Evolutionary conservation across 495 filamentous ascomycete genomes (phyloP).

Genomic region (Neurospora sp.): DNA sequence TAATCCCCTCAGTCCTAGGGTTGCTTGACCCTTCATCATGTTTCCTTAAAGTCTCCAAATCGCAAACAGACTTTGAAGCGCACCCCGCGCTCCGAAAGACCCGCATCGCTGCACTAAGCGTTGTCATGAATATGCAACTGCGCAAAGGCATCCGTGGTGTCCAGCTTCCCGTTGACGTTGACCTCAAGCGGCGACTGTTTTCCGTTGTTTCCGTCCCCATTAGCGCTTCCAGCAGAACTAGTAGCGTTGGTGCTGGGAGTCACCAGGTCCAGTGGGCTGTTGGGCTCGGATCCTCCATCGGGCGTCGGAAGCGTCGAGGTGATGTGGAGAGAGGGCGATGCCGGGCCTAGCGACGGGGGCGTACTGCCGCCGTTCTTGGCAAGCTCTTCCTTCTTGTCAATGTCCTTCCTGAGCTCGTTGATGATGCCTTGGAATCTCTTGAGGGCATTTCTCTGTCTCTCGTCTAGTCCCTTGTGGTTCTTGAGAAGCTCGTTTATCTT

Average conservation of each 20-base stretch:
- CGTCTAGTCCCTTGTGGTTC: not conserved
- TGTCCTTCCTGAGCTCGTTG: conserved; percentile 55
- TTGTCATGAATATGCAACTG: not conserved
- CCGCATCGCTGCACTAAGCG: not conserved
- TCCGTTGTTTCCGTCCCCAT: not conserved
- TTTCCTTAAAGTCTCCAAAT: not conserved
- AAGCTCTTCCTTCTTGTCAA: conserved; percentile 60
- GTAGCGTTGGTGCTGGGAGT: conserved; percentile 48
- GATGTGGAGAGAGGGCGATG: conserved; percentile 29
- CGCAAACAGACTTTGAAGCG: not conserved
- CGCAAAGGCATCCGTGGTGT: not conserved
- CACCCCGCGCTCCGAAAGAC: not conserved
- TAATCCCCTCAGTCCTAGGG: not conserved
- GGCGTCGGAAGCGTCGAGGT: conserved; percentile 48
- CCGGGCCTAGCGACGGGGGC: conserved; percentile 9
- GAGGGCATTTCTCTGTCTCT: conserved; percentile 13
- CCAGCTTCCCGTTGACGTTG: not conserved
- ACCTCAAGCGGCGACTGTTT: not conserved
- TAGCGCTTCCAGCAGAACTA: not conserved
- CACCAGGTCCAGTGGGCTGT: conserved; percentile 49
- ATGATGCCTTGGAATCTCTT: conserved; percentile 61
- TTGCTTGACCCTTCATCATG: not conserved
- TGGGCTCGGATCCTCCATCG: conserved; percentile 50
- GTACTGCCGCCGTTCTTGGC: conserved; percentile 50
- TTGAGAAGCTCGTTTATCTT: not conserved